These are phyloP conservation scores for Babesia ovis DNA, from an alignment of 169 alveolate genomes.

Conservation along the genomic window DNA sequence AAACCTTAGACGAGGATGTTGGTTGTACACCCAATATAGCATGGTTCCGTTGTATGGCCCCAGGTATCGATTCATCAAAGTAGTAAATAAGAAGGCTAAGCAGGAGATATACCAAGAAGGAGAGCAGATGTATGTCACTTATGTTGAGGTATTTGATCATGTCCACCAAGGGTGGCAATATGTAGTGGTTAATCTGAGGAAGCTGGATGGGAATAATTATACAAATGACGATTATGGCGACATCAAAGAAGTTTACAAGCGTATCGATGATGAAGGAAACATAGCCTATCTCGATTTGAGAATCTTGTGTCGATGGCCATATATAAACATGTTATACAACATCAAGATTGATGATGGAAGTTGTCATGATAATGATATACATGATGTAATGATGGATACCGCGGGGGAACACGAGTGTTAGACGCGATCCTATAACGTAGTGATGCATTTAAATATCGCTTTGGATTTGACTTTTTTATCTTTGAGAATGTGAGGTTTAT, in stretches of 20 bases:
- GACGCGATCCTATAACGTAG: no score
- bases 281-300: background rate
- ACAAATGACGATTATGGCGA: no score
- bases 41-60: background rate
- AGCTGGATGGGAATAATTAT: background rate
- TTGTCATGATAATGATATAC: background rate
- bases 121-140: background rate
- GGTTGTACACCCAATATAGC: background rate
- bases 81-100: background rate
- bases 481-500: no score
- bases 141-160: constrained; percentile 5
- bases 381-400: no score
- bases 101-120: background rate
- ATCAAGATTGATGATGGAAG: background rate
- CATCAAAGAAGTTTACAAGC: background rate
- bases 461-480: no score
- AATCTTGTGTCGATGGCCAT: background rate
- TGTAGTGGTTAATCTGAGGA: background rate
- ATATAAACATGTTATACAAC: background rate
- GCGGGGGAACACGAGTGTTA: no score
- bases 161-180: background rate
- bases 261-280: background rate
- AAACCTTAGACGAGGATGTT: constrained; percentile 2
- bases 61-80: background rate
- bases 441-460: no score